Conservation (phyloP, 2,329 filamentous ascomycete genomes). For the Talaromyces sp. region DNA sequence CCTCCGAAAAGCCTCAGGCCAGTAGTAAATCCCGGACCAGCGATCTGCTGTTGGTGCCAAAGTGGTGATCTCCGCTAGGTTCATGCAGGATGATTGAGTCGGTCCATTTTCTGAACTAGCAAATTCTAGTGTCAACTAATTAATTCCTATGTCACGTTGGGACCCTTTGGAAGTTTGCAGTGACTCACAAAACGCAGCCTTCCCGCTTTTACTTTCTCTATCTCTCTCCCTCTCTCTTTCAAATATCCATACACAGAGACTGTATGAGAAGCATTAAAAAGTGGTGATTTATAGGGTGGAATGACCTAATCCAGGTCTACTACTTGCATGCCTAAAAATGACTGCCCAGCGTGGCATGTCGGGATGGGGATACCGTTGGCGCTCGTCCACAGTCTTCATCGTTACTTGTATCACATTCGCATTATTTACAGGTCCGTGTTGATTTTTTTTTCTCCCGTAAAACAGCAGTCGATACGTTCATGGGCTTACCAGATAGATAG, state of each 20-base stretch:
- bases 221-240: neutral
- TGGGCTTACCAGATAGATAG: slow-evolving; percentile 9
- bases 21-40: neutral
- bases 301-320: neutral
- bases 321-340: neutral
- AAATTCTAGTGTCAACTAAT: neutral
- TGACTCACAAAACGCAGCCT: neutral
- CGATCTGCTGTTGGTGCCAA: neutral
- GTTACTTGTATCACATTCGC: slow-evolving; percentile 7
- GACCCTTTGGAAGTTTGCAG: neutral
- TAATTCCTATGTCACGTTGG: neutral
- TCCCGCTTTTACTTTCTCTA: neutral
- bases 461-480: neutral
- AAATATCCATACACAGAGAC: neutral
- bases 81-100: neutral
- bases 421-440: slow-evolving; percentile 5
- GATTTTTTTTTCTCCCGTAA: neutral
- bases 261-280: too few species aligned
- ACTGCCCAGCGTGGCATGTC: neutral
- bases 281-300: neutral
- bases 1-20: neutral
- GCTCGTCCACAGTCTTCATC: slow-evolving; percentile 4
- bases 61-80: neutral
- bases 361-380: neutral
- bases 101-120: neutral